Evolutionary conservation across 2,329 filamentous ascomycete species (phyloP), one percentile per base, ranked within the genome.

Genomic region (Ilyonectria robusta): DNA sequence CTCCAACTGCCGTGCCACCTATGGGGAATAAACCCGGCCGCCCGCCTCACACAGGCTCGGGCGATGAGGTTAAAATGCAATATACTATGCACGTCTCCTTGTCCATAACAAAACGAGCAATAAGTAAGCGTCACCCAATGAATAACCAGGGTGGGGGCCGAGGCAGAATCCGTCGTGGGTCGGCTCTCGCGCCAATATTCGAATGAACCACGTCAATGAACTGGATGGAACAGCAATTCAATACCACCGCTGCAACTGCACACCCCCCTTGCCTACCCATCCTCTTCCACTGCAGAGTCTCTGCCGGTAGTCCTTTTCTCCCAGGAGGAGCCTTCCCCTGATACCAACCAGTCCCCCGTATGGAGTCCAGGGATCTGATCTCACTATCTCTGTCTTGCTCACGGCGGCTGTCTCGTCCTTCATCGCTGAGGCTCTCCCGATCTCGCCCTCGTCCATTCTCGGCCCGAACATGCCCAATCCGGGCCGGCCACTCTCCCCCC

Each of bases 401-500:
- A 48, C 6, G 23, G 23, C 46, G 23, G 11, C 23, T 11, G 47
- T 31, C 47, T 50, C 26, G 29, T 17, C 26, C 17, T 19, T 19
- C 17, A 33, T 15, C 17, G 47, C 8, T 42, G 40, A 42, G 15
- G 40, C 40, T 19, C 40, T 42, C 40, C 42, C 57, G 57, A 53
- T 17, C n/a, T 60, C 35, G 11, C 37, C 47, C 47, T 40, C n/a
- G 15, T 31, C n/a, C 47, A 44, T 35, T 60, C 33, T 60, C 58
- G 58, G 58, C 40, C 58, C 58, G 58, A 44, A n/a, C 58, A 42
- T 54, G 37, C 65, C 48, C 40, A 57, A 29, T 51, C 23, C 42
- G 46, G 57, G 54, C 47, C 48, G 42, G 33, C 42, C 35, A 31
- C 17, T 23, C 29, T 15, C 53, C 51, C 26, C 26, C 42, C 59